phyloP scores from a whole-genome alignment of 2,329 filamentous ascomycete genomes.

The Neocatenulostroma microsporum region DNA sequence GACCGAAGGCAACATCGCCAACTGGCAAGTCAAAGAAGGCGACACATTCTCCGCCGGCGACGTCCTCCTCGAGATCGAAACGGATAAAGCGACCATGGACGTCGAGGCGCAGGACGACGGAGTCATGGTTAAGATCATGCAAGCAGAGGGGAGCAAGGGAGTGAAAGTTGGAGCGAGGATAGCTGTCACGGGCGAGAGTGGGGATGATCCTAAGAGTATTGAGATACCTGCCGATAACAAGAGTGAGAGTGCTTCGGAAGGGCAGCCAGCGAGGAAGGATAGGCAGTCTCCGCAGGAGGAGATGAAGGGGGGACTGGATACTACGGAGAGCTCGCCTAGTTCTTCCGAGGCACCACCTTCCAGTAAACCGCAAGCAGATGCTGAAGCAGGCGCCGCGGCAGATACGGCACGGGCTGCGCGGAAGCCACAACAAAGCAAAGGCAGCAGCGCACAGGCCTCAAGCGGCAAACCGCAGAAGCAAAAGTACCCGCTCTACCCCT shows the following conservation, averaged over 20 bases:
- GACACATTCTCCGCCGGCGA: constrained; percentile 75
- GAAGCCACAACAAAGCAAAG: too few species aligned
- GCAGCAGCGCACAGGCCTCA: constrained; percentile 7
- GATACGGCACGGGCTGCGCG: constrained; percentile 3
- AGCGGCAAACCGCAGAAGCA: constrained; percentile 47
- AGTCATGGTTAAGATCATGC: constrained; percentile 72
- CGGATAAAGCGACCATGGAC: constrained; percentile 91
- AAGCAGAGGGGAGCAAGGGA: constrained; percentile 64
- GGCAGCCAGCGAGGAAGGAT: constrained; percentile 24
- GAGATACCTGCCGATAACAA: constrained; percentile 68
- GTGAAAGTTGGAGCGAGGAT: constrained; percentile 74
- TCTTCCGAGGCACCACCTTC: constrained; percentile 13
- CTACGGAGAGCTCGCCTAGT: constrained; percentile 18
- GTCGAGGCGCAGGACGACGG: constrained; percentile 90
- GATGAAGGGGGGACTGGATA: constrained; percentile 11
- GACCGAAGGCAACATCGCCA: constrained; percentile 84
- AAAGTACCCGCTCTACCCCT: constrained; percentile 69
- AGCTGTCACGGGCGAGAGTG: constrained; percentile 71
- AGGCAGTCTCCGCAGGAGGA: constrained; percentile 18
- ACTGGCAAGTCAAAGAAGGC: constrained; percentile 81
- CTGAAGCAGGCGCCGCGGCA: constrained; percentile 4
- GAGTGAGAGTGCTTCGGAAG: constrained; percentile 34
- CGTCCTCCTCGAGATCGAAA: constrained; percentile 85
- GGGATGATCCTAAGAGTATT: constrained; percentile 67
- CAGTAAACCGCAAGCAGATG: constrained; percentile 21